Evolutionary conservation across 495 filamentous ascomycete species (phyloP).

Genomic region (Neurospora intermedia): DNA sequence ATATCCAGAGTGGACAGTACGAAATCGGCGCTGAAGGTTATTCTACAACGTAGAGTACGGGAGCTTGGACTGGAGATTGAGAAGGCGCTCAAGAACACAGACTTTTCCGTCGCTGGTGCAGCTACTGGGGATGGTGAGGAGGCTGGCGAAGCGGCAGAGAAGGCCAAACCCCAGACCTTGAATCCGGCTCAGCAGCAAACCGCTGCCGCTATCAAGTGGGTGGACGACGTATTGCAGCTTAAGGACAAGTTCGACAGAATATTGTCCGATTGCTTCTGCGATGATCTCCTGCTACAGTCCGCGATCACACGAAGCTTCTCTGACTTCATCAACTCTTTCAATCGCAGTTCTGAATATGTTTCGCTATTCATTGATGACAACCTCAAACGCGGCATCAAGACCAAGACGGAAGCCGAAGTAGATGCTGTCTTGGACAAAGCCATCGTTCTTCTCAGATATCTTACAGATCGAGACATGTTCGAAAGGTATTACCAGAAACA

Average conservation of each 20-base stretch:
- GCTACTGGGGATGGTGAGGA: slow-evolving; percentile 39
- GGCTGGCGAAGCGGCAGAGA: slow-evolving; percentile 38
- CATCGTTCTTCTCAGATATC: slow-evolving; percentile 72
- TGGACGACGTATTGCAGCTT: slow-evolving; percentile 74
- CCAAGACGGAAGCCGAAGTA: slow-evolving; percentile 84
- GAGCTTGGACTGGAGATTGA: slow-evolving; percentile 79
- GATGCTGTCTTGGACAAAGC: slow-evolving; percentile 83
- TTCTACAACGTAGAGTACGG: slow-evolving; percentile 62
- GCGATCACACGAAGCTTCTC: slow-evolving; percentile 74
- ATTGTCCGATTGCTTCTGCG: slow-evolving; percentile 55
- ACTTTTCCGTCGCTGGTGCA: slow-evolving; percentile 28
- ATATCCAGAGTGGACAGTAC: slow-evolving; percentile 68
- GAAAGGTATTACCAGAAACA: slow-evolving; percentile 99
- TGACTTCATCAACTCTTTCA: slow-evolving; percentile 82
- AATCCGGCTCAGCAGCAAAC: slow-evolving; percentile 49
- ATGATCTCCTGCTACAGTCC: slow-evolving; percentile 69
- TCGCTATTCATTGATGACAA: slow-evolving; percentile 97
- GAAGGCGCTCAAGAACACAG: slow-evolving; percentile 43
- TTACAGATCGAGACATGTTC: slow-evolving; percentile 89
- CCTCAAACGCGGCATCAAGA: slow-evolving; percentile 85
- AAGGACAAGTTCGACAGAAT: slow-evolving; percentile 86
- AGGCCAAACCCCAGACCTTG: slow-evolving; percentile 29
- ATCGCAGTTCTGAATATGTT: slow-evolving; percentile 76
- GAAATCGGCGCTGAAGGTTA: slow-evolving; percentile 57
- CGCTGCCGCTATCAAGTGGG: slow-evolving; percentile 82